These are phyloP conservation scores for Knufia fluminis DNA, from an alignment of 2,329 filamentous ascomycete species.

Conservation along the genomic window DNA sequence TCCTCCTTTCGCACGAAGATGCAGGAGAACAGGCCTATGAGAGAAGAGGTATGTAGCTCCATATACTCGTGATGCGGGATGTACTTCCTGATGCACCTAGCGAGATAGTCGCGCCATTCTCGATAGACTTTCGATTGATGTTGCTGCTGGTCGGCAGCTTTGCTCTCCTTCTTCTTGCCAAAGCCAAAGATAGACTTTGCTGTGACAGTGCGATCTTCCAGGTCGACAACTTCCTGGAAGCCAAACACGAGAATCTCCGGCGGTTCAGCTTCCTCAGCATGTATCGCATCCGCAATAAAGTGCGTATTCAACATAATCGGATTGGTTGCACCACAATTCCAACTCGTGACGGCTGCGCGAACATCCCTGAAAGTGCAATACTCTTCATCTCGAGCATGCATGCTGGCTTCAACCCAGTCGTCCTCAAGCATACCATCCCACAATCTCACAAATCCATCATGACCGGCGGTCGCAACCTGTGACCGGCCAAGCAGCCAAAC, in stretches of 20 bases:
- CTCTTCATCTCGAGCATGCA: conserved; percentile 72
- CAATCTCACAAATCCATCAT: conserved; percentile 70
- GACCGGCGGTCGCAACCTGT: conserved; percentile 78
- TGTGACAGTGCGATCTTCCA: conserved; percentile 94
- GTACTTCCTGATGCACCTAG: conserved; percentile 70
- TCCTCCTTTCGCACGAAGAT: conserved; percentile 82
- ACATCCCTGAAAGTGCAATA: conserved; percentile 82
- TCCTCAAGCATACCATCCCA: conserved; percentile 94
- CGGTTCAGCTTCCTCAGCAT: conserved; percentile 52
- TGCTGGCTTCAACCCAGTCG: conserved; percentile 84
- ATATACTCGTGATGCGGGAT: conserved; percentile 72
- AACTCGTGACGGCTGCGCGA: conserved; percentile 73
- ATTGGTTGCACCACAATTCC: conserved; percentile 97
- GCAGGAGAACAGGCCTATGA: conserved; percentile 92
- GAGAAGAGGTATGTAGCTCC: conserved; percentile 74
- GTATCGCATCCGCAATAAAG: conserved; percentile 74
- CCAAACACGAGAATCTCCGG: conserved; percentile 92
- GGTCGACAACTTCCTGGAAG: conserved; percentile 95
- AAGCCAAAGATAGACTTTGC: conserved; percentile 86
- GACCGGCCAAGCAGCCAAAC: conserved; percentile 76
- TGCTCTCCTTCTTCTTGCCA: conserved; percentile 72
- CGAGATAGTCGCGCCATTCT: conserved; percentile 87
- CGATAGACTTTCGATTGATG: conserved; percentile 97
- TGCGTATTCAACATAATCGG: conserved; percentile 65
- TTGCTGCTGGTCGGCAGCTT: conserved; percentile 65